Base-by-base conservation (phyloP, 1,139 yeast species). In the Lodderomyces theae region DNA sequence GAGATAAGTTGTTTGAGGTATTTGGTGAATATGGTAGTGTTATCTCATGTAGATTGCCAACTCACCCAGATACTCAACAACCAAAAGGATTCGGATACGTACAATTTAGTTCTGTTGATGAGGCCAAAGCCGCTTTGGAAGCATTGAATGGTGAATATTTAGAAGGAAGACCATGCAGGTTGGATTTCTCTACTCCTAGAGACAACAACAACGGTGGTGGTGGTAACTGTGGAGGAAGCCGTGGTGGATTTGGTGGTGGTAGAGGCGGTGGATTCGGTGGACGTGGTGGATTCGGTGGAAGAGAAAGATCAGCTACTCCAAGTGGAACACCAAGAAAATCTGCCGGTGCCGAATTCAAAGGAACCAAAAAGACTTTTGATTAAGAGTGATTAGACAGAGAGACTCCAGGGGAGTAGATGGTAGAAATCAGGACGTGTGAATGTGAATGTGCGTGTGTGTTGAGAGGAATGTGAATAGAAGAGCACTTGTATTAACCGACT, bases 31-130 rank as follows among this genome's bases (percentile, higher is more conserved):
- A 78, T 66, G 97, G 97, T 63, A 76, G 74, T 51, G 86, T 92
- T 48, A 70, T 88, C 45, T 86, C 95, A 47, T 90, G 90, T 57
- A 83, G 98, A 75, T 74, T 92, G 56, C 98, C 98, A 66, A 90
- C 97, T 38, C 95, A 90, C 72, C 97, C 96, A 61, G 97, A 90
- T 68, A 89, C 97, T 52, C 95, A 89, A 66, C 97, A 90, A 72
- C 95, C 96, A 66, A 92, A 92, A 80, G 98, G 98, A 53, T 92
- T 92, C 72, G 98, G 97, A 53, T 92, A 92, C 69, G 96, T 92
- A 46, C 97, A 92, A 74, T 90, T 80, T 64, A 74, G 85, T 33
- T 75, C 83, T 42, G 73, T 86, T 51, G 97, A 90, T 39, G 96
- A 88, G 63, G 97, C 98, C 53, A 80, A 85, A 71, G 79, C 82